Conservation (phyloP, 139 green algal species). For the Pseudopediastrum boryanum region DNA sequence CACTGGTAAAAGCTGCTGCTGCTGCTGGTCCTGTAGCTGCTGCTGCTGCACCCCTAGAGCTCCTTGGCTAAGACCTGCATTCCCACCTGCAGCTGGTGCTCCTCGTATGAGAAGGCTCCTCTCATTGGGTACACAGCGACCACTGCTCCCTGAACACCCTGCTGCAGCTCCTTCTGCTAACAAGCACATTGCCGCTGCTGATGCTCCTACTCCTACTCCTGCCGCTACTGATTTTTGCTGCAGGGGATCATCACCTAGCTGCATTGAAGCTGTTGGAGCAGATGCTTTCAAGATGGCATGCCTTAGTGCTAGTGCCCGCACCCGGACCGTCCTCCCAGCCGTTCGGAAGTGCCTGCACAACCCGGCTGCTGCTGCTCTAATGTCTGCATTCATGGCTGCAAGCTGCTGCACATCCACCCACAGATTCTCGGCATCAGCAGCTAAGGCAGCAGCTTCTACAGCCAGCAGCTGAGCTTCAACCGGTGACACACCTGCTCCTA, state of each 20-base stretch:
- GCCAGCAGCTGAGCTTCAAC: neutral
- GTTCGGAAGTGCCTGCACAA: slow-evolving; percentile 25
- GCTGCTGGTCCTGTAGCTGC: neutral
- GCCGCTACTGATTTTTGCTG: neutral
- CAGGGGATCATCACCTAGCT: too few relatives aligned
- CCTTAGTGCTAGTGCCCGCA: slow-evolving; percentile 18
- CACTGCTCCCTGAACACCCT: too few relatives aligned
- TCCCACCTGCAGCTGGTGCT: neutral
- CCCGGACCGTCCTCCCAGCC: slow-evolving; percentile 16
- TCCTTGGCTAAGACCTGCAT: too few relatives aligned
- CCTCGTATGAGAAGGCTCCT: too few relatives aligned
- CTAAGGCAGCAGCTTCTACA: neutral
- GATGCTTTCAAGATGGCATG: neutral
- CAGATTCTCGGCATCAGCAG: slow-evolving; percentile 13
- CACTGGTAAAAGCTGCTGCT: neutral
- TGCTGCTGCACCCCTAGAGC: neutral
- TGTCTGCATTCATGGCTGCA: neutral
- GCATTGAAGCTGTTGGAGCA: too few relatives aligned
- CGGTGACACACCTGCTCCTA: neutral
- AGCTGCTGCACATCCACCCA: neutral
- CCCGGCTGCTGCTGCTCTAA: neutral
- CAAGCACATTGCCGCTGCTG: neutral
- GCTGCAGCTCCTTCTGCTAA: neutral
- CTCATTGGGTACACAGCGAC: too few relatives aligned
- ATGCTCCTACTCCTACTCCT: neutral